A percentile compares a stretch with the other conserved stretches of the same genome.
Conservation (phyloP, 768 basidiomycete species). For the Leccinum obscurum region DNA sequence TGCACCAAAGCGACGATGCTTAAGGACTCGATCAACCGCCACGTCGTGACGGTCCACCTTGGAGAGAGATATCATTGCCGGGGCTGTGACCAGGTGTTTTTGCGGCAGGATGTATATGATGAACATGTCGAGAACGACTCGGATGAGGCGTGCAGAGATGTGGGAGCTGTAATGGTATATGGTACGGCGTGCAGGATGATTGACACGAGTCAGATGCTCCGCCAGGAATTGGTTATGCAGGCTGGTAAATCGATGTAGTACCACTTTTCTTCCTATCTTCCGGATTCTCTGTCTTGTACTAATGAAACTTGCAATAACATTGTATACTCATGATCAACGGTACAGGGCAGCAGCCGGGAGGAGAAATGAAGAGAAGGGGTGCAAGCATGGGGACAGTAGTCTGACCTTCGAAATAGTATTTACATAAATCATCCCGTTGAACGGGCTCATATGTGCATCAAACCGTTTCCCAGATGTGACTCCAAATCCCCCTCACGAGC, state of each 20-base stretch:
- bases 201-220: too few relatives aligned
- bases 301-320: neutral
- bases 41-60: slow-evolving; percentile 5
- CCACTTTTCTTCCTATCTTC: neutral
- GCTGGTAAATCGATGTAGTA: neutral
- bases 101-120: slow-evolving; percentile 5
- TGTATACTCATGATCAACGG: neutral
- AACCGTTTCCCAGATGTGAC: too few relatives aligned
- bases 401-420: too few relatives aligned
- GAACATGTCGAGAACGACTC: neutral
- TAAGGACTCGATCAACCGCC: neutral
- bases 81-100: slow-evolving; percentile 2
- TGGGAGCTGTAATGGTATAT: neutral
- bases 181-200: neutral
- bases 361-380: neutral
- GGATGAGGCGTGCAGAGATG: neutral
- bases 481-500: too few relatives aligned
- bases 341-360: neutral
- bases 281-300: neutral
- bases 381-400: too few relatives aligned
- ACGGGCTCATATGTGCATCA: too few relatives aligned
- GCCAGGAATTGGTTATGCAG: neutral
- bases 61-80: neutral
- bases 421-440: too few relatives aligned
- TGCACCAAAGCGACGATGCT: neutral